Base-by-base conservation (phyloP, 805 yeast species). In the Yarrowia porcina region DNA sequence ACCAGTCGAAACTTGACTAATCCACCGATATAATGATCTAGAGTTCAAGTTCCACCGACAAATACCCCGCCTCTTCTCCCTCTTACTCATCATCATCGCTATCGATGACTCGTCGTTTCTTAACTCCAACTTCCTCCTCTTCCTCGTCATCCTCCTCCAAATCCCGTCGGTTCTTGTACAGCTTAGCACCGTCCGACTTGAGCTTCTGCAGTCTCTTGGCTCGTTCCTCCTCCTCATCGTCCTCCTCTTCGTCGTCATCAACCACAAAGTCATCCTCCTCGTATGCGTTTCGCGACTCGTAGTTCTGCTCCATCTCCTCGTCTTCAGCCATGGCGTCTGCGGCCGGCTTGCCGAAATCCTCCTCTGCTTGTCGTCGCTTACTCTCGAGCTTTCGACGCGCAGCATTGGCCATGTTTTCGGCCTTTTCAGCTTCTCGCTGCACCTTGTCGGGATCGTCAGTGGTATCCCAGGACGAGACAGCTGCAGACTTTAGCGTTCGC, bases 371-470 rank as follows among this genome's bases (percentile, higher is more conserved):
- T 28, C 74, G 72, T 44, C 74, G 69, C 65, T 75, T 73, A 36
- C 69, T 66, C 63, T 77, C 80, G 8, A 78, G 77, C 69, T 76
- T 75, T 44, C 77, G 69, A 7, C 80, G 69, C 28, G 80, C 80
- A 39, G 73, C 69, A 32, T 75, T 70, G 64, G 74, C 74, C 65
- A 68, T 67, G 60, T 69, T 71, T 68, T 76, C 80, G 13, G 73
- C 76, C 68, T 69, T 69, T 63, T 76, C 80, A 12, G 79, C 74
- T 41, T 78, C 80, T 32, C 80, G 73, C 67, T 77, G 77, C 47
- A 72, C 66, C 68, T 73, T 71, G 61, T 78, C 81, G n/a, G 81
- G 81, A 66, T 77, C 81, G 57, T 76, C 79, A 9, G 69, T 65
- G 8, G 80, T 77, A 28, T 74, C 74, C 25, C 75, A 72, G 47